Conservation (phyloP, 192 early-diverging fungal genomes). For the Coemansia sp. region DNA sequence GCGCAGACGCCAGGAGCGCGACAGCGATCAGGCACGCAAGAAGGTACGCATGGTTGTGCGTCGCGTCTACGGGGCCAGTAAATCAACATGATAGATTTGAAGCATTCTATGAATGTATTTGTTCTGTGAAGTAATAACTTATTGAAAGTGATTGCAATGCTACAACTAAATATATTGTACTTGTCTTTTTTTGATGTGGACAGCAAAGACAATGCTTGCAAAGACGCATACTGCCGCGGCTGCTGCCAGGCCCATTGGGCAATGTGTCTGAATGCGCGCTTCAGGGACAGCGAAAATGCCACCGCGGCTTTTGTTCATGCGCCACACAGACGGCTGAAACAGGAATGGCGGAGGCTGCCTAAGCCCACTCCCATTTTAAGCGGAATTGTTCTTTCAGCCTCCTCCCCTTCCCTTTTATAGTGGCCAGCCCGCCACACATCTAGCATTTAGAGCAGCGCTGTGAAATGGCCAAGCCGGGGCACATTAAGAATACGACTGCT, state of each 20-base stretch:
- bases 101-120: background rate
- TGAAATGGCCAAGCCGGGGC: background rate
- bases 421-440: background rate
- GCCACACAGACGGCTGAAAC: background rate
- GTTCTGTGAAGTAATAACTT: too few species aligned
- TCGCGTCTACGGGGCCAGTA: conserved; percentile 1
- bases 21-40: conserved; percentile 60
- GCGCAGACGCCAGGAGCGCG: conserved; percentile 65
- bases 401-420: background rate
- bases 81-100: background rate
- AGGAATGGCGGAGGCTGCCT: background rate
- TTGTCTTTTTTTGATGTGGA: background rate
- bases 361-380: background rate
- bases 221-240: background rate
- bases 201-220: background rate
- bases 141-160: too few species aligned
- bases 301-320: background rate
- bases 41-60: conserved; percentile 50
- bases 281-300: background rate
- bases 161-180: too few species aligned
- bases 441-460: background rate
- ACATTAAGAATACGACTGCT: background rate
- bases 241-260: background rate
- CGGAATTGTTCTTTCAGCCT: background rate
- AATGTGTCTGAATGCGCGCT: background rate